These are phyloP conservation scores for Globisporangium lucens DNA, from an alignment of 352 stramenopile species.

Conservation along the genomic window DNA sequence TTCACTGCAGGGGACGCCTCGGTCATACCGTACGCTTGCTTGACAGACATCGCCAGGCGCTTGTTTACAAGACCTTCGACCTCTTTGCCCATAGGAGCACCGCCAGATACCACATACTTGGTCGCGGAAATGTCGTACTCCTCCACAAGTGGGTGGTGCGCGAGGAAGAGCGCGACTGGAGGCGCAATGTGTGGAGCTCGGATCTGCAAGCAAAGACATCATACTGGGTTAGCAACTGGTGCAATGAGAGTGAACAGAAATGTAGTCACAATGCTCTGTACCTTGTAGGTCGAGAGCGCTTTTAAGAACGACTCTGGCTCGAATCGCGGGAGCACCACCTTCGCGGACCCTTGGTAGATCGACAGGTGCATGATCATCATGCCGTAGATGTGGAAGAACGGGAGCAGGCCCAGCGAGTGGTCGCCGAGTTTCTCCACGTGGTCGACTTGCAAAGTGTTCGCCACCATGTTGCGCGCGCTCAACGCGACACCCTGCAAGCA, in stretches of 20 bases:
- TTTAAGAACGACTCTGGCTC: conserved; percentile 87
- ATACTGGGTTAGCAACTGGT: not conserved
- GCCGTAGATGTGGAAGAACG: conserved; percentile 96
- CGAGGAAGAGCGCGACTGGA: conserved; percentile 12
- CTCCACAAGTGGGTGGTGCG: conserved; percentile 64
- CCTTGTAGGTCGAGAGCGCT: conserved; percentile 65
- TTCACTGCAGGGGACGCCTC: conserved; percentile 40
- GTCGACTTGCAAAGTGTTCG: conserved; percentile 85
- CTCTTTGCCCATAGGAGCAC: conserved; percentile 75
- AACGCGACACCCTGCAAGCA: conserved; percentile 40
- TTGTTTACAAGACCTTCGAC: conserved; percentile 52
- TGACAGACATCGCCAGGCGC: conserved; percentile 52
- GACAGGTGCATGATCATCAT: conserved; percentile 79
- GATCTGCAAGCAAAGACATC: conserved; percentile 22
- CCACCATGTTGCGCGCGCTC: conserved; percentile 86
- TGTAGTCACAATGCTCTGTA: conserved; percentile 1
- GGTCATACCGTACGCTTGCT: conserved; percentile 66
- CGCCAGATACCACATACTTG: conserved; percentile 61
- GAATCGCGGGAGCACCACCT: conserved; percentile 89
- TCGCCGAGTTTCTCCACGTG: conserved; percentile 59
- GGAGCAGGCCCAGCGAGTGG: conserved; percentile 68
- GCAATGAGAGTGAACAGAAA: not conserved
- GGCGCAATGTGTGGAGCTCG: conserved; percentile 75
- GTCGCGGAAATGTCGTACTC: conserved; percentile 87
- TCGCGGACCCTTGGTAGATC: conserved; percentile 70